Base-by-base conservation (phyloP, 2,329 filamentous ascomycete genomes). In the Penicillium sp. region DNA sequence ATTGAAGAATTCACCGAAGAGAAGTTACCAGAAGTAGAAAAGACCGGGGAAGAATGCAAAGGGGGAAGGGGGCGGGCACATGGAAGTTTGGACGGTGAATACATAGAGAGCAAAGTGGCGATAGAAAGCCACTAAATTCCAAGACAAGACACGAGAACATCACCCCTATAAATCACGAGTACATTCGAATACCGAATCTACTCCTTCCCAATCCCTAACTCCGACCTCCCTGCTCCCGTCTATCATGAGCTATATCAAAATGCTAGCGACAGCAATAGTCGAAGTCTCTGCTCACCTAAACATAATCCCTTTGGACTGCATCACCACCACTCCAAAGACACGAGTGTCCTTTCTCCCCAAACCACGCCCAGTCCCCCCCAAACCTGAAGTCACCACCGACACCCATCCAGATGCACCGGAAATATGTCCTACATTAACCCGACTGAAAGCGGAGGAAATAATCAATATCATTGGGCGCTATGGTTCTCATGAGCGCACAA, bases 401-500 rank as follows among this genome's bases (percentile, higher is more conserved):
- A n/a, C 6, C 6, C 19, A 35, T 5, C 7, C 10, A 8, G 17
- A 29, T 12, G 17, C 29, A n/a, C 36, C 42, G 21, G 15, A 6
- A 27, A 35, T 15, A 53, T 57, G 42, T 36, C 21, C 42, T 9
- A 15, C 17, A 13, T 15, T 19, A 27, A 9, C 6, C n/a, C 36
- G 36, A 12, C 29, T 27, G 2, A 48, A 43, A 29, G 49, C 55
- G 21, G 49, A 57, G n/a, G 31, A 53, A 19, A 48, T 57, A 6
- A 19, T 57, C 27, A 39, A 43, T 7, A 53, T 57, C 5, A 49
- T 57, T 12, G 55, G 53, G 12, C 6, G 17, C 17, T 57, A 57
- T 17, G 55, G 55, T 27, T 57, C 49, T 3, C 55, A 53, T 10
- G 49, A 48, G 38, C 21, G 43, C 27, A 57, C 55, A 27, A 53